Percentiles rank a stretch among this genome's conserved stretches.
Evolutionary conservation across 768 basidiomycete species (phyloP).

Genomic region (Suillus weaverae): DNA sequence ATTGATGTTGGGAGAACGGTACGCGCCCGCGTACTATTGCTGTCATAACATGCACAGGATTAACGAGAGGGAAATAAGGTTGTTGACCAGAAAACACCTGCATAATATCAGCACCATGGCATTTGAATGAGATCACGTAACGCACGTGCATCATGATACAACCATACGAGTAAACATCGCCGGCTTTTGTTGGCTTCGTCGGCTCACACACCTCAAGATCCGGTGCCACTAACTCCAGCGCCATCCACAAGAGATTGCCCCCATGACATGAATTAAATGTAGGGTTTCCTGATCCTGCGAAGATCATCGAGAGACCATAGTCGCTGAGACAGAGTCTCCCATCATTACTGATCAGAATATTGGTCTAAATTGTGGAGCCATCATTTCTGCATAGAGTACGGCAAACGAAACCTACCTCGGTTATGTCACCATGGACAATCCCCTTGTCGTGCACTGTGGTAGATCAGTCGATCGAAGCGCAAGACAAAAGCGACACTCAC

Average conservation of each 20-base stretch:
- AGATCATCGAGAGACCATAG: not conserved
- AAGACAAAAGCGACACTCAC: not conserved
- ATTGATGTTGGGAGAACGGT: not conserved
- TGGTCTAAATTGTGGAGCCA: not conserved
- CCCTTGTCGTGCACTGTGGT: not conserved
- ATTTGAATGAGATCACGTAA: not conserved
- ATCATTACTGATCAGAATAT: not conserved
- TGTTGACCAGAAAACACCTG: not conserved
- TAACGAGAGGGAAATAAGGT: not conserved
- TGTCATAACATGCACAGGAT: rapidly evolving
- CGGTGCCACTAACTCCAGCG: too few relatives aligned
- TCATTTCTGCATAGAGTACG: not conserved
- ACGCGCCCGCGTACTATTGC: not conserved
- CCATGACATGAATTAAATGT: not conserved
- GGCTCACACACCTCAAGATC: too few relatives aligned
- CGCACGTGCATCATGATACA: not conserved
- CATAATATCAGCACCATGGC: not conserved
- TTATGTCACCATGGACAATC: not conserved
- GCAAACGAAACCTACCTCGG: not conserved
- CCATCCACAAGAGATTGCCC: not conserved
- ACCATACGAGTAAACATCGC: not conserved
- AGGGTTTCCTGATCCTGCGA: not conserved
- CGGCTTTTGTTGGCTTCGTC: not conserved
- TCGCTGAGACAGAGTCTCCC: not conserved
- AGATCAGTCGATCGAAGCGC: not conserved